Base-by-base conservation (phyloP, 352 stramenopile genomes). In the Phytophthora aleatoria region DNA sequence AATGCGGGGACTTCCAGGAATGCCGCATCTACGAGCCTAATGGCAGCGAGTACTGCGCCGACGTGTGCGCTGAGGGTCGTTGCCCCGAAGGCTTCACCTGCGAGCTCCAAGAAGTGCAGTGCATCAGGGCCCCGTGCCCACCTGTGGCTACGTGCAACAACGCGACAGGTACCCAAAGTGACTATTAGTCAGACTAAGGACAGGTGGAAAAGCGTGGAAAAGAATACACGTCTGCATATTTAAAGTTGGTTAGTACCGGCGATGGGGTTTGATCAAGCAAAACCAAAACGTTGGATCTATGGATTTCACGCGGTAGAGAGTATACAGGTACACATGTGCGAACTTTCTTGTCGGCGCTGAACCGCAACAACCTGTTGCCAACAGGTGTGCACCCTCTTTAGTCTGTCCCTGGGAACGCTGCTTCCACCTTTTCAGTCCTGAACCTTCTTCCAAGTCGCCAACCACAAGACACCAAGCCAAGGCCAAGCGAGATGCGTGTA, bases 81-180 rank as follows among this genome's bases (percentile, higher is more conserved):
- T 69, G 53, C 4, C 39, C 54, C 13, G 8, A 55, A 28, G 54
- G 43, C 12, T 56, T 33, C 5, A 56, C 31, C 10, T 64, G 54
- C 41, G 48, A 58, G 27, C 48, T 64, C 39, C 39, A 61, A 39
- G 41, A 60, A 33, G 62, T 69, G 33, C 55, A 65, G 20, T 69
- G 54, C 16, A 59, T 64, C 33, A 52, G 31, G 11, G 53, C 54
- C 0, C 61, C 61, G 2, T 69, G 61, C 48, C 62, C 55, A 42
- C 62, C 35, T 3, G 27, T 65, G 42, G 54, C 49, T 10, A 41
- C 28, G 30, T 65, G 55, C 33, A 56, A 5, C 28, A 61, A 61
- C 38, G 31, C n/a, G 12, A 20, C 31, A 39, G 38, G 36, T 26
- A 45, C 26, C 9, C 43, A 50, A 11, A 51, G 44, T n/a, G 16